Evolutionary conservation across 495 filamentous ascomycete genomes (phyloP).

Genomic region (Podospora tetraspora): DNA sequence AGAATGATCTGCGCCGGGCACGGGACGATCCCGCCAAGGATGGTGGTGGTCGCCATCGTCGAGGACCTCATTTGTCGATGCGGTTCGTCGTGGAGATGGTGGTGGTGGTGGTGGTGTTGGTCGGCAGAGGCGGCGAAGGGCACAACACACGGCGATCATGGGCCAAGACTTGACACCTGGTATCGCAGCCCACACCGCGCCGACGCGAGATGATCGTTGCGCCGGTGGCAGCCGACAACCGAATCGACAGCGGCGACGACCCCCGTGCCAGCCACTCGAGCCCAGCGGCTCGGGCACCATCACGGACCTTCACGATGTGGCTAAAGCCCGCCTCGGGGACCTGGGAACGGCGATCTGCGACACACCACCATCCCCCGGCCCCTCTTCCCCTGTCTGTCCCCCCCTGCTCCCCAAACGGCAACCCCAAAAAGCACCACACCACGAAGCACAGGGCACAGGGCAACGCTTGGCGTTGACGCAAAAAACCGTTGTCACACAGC

Average conservation of each 20-base stretch:
- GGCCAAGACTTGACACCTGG: slow-evolving; percentile 10
- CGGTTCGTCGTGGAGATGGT: not conserved
- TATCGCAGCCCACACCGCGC: not conserved
- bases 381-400: not conserved
- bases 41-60: not conserved
- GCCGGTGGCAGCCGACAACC: slow-evolving; percentile 6
- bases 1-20: slow-evolving; percentile 10
- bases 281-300: slow-evolving; percentile 30
- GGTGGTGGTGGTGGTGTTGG: not conserved
- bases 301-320: slow-evolving; percentile 29
- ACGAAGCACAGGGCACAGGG: not conserved
- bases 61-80: not conserved
- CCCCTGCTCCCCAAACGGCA: not conserved
- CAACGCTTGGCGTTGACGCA: slow-evolving; percentile 32
- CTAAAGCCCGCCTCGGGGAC: slow-evolving; percentile 38
- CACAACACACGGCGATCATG: not conserved
- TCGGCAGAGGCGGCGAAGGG: no score
- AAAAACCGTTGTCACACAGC: slow-evolving; percentile 40
- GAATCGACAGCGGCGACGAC: not conserved
- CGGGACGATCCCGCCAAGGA: slow-evolving; percentile 13
- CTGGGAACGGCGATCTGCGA: slow-evolving; percentile 28
- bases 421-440: slow-evolving; percentile 8
- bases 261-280: slow-evolving; percentile 1
- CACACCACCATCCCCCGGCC: not conserved
- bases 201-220: not conserved